Evolutionary conservation across 257 asterid species (phyloP).

Genomic region (Plectranthus barbatus): DNA sequence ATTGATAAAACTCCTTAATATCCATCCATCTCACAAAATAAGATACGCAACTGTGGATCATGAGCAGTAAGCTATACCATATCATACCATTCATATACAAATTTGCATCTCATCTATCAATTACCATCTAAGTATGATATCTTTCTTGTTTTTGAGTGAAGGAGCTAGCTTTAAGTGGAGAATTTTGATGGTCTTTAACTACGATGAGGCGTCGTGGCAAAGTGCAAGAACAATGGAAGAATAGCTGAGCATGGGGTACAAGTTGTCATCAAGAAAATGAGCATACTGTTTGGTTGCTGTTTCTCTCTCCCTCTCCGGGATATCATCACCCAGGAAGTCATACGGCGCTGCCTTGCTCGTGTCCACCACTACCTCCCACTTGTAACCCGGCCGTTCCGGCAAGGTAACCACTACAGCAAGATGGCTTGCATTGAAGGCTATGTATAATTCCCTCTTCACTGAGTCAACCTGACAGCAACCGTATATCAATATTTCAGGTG

Average conservation of each 20-base stretch:
- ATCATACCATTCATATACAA: too few relatives aligned
- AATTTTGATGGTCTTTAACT: too few relatives aligned
- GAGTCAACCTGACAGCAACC: conserved; percentile 47
- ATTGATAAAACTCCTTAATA: too few relatives aligned
- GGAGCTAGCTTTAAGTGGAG: too few relatives aligned
- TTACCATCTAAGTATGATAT: too few relatives aligned
- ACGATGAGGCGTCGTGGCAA: conserved; percentile 24
- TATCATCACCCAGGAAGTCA: conserved; percentile 56
- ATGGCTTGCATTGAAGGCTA: conserved; percentile 83
- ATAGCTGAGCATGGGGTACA: conserved; percentile 89
- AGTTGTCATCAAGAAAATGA: conserved; percentile 75
- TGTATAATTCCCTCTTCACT: conserved; percentile 69
- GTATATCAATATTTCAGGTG: neutral
- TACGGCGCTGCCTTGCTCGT: conserved; percentile 78
- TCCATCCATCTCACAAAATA: too few relatives aligned
- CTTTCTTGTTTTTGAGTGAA: too few relatives aligned
- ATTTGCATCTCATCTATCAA: too few relatives aligned
- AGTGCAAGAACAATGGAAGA: conserved; percentile 70
- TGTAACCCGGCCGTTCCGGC: conserved; percentile 72
- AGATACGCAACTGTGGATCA: too few relatives aligned
- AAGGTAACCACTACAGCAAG: conserved; percentile 49
- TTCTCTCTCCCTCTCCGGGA: conserved; percentile 37
- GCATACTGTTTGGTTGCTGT: conserved; percentile 49
- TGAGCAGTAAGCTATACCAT: too few relatives aligned
- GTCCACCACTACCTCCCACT: conserved; percentile 87